Conservation (phyloP, 371 early-diverging fungal genomes). For the Sporodiniella umbellata region DNA sequence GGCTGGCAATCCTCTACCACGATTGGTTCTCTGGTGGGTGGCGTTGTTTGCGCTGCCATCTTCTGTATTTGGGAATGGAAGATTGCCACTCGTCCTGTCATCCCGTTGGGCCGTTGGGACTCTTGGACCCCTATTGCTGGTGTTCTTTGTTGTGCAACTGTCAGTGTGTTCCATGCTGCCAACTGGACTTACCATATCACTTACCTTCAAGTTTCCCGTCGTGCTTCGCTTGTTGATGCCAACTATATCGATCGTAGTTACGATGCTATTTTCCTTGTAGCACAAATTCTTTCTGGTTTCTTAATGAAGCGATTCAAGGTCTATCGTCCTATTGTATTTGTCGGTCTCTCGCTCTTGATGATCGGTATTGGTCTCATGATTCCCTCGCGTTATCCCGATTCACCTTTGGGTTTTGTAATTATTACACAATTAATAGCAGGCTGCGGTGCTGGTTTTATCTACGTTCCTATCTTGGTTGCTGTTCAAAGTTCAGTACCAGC, state of each 20-base stretch:
- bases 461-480: conserved; percentile 31
- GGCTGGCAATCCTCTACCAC: conserved; percentile 34
- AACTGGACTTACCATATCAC: conserved; percentile 40
- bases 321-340: conserved; percentile 46
- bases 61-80: conserved; percentile 42
- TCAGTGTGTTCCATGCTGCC: conserved; percentile 37
- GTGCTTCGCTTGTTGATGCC: conserved; percentile 19
- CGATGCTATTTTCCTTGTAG: conserved; percentile 26
- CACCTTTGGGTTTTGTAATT: conserved; percentile 29
- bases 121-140: conserved; percentile 43
- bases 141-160: conserved; percentile 32
- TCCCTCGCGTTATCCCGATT: conserved; percentile 34
- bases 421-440: conserved; percentile 40
- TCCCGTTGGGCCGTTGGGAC: conserved; percentile 44
- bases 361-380: conserved; percentile 41
- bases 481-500: conserved; percentile 37
- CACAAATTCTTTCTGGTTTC: conserved; percentile 29
- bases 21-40: conserved; percentile 20
- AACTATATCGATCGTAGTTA: conserved; percentile 37
- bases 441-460: conserved; percentile 34
- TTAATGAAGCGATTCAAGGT: conserved; percentile 44
- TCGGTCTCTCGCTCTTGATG: conserved; percentile 56
- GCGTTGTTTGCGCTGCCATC: conserved; percentile 22
- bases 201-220: conserved; percentile 47
- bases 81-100: conserved; percentile 37